phyloP scores from a whole-genome alignment of 768 basidiomycete species.

The Xerocomus potaroensis region DNA sequence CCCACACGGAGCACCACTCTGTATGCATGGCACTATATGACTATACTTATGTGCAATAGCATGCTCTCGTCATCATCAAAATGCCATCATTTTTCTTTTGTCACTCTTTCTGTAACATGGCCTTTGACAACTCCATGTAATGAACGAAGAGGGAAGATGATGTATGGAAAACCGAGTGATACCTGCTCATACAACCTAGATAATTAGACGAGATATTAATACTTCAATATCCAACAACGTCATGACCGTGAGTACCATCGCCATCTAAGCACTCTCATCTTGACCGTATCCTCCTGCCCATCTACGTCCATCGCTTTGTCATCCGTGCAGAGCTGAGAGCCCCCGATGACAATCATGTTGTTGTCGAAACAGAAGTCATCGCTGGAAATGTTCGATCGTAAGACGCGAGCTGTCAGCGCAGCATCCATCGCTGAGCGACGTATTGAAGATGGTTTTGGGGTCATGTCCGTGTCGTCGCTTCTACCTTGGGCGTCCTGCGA shows the following conservation, averaged over 20 bases:
- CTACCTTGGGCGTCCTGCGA: conserved; percentile 1
- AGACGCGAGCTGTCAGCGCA: conserved; percentile 2
- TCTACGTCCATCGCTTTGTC: conserved; percentile 16
- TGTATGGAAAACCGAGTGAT: neutral
- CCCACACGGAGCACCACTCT: conserved; percentile 3
- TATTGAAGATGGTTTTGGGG: too few relatives aligned
- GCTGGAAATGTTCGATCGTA: conserved; percentile 18
- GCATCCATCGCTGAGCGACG: too few relatives aligned
- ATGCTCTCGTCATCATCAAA: conserved; percentile 22
- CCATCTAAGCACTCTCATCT: conserved; percentile 28
- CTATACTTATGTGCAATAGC: conserved; percentile 21
- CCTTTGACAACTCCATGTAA: too few relatives aligned
- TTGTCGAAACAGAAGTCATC: conserved; percentile 22
- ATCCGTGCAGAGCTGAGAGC: neutral
- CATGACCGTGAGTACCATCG: conserved; percentile 16
- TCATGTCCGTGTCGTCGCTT: neutral
- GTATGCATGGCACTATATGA: conserved; percentile 27
- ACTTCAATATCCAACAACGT: neutral
- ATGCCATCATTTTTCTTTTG: conserved; percentile 19
- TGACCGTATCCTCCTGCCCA: conserved; percentile 10
- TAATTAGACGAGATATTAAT: conserved; percentile 16
- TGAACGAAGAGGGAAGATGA: too few relatives aligned
- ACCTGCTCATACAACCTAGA: conserved; percentile 15
- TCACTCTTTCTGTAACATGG: neutral
- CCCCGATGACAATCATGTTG: conserved; percentile 16